Evolutionary conservation across 768 basidiomycete genomes (phyloP).

Genomic region (Trametes cinnabarina): DNA sequence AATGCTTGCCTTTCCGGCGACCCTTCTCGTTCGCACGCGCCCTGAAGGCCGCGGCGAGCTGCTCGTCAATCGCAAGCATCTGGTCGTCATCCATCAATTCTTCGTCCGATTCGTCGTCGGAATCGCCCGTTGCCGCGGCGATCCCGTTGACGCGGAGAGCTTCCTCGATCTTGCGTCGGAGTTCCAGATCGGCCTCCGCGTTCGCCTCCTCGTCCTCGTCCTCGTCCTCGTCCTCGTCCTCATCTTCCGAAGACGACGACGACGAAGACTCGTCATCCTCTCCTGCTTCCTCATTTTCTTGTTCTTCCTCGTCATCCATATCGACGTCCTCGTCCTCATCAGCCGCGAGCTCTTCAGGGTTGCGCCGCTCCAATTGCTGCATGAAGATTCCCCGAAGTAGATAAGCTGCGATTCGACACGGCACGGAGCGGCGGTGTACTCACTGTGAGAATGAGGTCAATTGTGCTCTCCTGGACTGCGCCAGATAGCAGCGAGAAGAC

Average conservation of each 20-base stretch:
- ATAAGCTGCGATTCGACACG: slow-evolving; percentile 11
- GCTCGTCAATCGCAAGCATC: slow-evolving; percentile 95
- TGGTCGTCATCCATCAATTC: slow-evolving; percentile 94
- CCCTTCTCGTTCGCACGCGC: slow-evolving; percentile 60
- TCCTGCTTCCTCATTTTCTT: slow-evolving; percentile 29
- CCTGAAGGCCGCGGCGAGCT: slow-evolving; percentile 85
- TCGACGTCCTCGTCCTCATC: slow-evolving; percentile 33
- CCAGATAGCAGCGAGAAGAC: slow-evolving; percentile 74
- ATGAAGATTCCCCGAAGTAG: neutral
- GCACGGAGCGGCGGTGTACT: slow-evolving; percentile 31
- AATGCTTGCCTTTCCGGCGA: slow-evolving; percentile 55
- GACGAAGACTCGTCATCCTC: slow-evolving; percentile 27
- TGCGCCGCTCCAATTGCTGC: slow-evolving; percentile 82
- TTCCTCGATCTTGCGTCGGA: slow-evolving; percentile 66
- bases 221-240: slow-evolving; percentile 36
- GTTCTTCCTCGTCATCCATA: slow-evolving; percentile 30
- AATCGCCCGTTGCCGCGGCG: slow-evolving; percentile 53
- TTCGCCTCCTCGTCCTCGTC: slow-evolving; percentile 49
- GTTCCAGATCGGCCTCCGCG: slow-evolving; percentile 55
- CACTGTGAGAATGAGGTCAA: slow-evolving; percentile 81
- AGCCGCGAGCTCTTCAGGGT: slow-evolving; percentile 52
- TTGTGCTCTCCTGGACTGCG: slow-evolving; percentile 62
- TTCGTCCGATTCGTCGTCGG: slow-evolving; percentile 56
- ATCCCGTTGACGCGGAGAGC: slow-evolving; percentile 59
- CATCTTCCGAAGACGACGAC: slow-evolving; percentile 33